These are phyloP conservation scores for Rhododendron molle DNA, from an alignment of 148 eudicot genomes.

Conservation along the genomic window DNA sequence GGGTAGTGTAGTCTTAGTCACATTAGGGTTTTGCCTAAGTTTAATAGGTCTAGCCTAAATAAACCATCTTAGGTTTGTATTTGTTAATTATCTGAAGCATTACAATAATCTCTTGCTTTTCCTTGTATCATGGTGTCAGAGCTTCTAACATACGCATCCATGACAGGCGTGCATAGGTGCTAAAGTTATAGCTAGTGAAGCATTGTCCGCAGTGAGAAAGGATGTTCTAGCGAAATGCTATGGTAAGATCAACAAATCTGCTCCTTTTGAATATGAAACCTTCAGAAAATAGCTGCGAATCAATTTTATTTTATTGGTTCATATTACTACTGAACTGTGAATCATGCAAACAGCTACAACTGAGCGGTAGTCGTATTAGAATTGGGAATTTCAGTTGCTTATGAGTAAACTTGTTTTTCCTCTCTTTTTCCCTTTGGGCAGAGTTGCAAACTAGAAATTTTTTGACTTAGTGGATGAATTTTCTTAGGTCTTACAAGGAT, in stretches of 20 bases:
- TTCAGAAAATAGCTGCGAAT: background rate
- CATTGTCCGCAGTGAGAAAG: constrained; percentile 88
- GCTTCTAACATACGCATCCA: constrained; percentile 5
- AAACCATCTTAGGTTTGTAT: background rate
- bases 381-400: background rate
- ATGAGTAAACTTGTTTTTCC: background rate
- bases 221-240: constrained; percentile 97
- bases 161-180: constrained; percentile 92
- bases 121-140: background rate
- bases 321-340: background rate
- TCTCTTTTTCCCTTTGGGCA: background rate
- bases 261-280: constrained; percentile 3
- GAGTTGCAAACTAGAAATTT: background rate
- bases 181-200: constrained; percentile 96
- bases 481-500: background rate
- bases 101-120: background rate
- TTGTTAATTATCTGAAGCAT: background rate
- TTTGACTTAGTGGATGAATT: background rate
- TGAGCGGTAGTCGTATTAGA: background rate
- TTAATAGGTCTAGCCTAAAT: background rate
- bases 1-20: background rate
- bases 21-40: background rate
- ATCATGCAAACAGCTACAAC: background rate
- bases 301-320: background rate
- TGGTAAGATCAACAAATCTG: constrained; percentile 44